Base-by-base conservation (phyloP, 371 early-diverging fungal species). In the Chytridium lagenaria region DNA sequence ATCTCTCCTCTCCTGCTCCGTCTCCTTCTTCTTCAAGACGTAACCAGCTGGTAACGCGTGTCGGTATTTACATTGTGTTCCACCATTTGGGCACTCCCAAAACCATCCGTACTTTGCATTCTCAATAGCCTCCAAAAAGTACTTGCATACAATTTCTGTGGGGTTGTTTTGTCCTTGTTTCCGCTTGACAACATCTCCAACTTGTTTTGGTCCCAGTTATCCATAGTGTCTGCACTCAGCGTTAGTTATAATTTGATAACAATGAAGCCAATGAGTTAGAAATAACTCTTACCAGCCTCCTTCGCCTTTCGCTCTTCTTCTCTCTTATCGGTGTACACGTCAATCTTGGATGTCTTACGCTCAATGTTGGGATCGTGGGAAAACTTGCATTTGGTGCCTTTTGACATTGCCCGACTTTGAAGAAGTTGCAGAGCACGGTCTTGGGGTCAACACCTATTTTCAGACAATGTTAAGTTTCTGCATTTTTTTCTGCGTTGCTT, bases 21-120 rank as follows among this genome's bases (percentile, higher is more conserved):
- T 83, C 76, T 87, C 85, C 87, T 94, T 93, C 70, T 92, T 92
- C 79, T 95, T 96, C 38, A 99, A 86, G 5, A 97, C 88, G 78
- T 94, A 99, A n/a, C 99, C 99, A 67, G 95, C 95, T 38, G 99
- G 99, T 81, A 98, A 86, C 51, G 98, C 97, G 77, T 99, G 99
- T 68, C 93, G 90, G 79, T 98, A 98, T 86, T 93, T 95, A 88
- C 98, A 98, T 69, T 86, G 85, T 30, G 81, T 80, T 40, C 91
- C 91, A 12, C 82, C 77, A 70, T 82, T 82, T 69, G 85, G 98
- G 84, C 99, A 99, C 71, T 94, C 94, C 99, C 99, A 99, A 87
- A 96, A 97, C 95, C 96, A 96, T 67, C 96, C 98, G 81, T 98
- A 98, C 85, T 98, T 98, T 78, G 92, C 84, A 67, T 87, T 86